phyloP scores from a whole-genome alignment of 306 rosid species.

The Prunus padus region DNA sequence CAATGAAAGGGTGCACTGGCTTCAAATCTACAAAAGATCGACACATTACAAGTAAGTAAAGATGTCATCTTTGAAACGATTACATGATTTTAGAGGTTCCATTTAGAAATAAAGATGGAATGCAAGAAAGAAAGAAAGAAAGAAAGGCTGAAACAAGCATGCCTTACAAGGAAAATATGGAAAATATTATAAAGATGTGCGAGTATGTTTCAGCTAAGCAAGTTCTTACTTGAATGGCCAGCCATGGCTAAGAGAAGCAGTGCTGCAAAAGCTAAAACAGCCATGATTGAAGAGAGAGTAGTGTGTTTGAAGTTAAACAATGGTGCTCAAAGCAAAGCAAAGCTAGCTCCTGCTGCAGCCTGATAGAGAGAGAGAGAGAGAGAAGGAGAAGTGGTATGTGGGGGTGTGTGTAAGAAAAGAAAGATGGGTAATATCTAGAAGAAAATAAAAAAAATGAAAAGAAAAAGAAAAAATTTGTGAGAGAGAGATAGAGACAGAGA shows the following conservation, averaged over 20 bases:
- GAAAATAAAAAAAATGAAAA: not conserved
- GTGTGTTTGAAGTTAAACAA: slow-evolving; percentile 9
- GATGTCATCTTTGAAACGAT: not conserved
- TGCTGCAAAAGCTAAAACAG: slow-evolving; percentile 39
- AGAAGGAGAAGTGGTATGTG: not conserved
- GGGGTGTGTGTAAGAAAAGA: not conserved
- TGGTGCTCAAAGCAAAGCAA: slow-evolving; percentile 3
- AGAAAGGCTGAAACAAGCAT: too few relatives aligned
- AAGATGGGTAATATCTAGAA: not conserved
- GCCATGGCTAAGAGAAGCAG: slow-evolving; percentile 63
- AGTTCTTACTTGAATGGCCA: slow-evolving; percentile 58
- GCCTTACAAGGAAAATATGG: not conserved
- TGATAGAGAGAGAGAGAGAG: slow-evolving; percentile 1
- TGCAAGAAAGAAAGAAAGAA: not conserved
- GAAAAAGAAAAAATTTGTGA: not conserved
- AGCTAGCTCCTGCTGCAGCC: slow-evolving; percentile 10
- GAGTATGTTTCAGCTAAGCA: not conserved
- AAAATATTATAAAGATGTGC: not conserved
- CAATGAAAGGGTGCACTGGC: not conserved
- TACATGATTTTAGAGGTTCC: not conserved
- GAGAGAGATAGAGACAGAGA: too few relatives aligned
- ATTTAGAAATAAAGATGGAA: not conserved
- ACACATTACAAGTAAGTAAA: not conserved
- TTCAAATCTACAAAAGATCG: slow-evolving; percentile 2
- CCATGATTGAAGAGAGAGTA: slow-evolving; percentile 42